Conservation (phyloP, 2,329 filamentous ascomycete genomes). For the Diaporthe ampelina region DNA sequence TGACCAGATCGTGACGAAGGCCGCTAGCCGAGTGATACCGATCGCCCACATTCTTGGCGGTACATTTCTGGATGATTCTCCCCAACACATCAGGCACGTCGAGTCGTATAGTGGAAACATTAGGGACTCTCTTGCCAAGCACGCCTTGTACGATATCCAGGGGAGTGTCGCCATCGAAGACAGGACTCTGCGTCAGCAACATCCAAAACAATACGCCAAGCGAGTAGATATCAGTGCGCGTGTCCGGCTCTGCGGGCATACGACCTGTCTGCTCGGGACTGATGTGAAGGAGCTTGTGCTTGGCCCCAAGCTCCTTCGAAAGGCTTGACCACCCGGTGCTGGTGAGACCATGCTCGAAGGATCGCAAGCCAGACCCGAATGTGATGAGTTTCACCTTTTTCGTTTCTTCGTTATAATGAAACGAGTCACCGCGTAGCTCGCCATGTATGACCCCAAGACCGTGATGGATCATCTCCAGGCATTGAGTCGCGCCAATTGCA, state of each 20-base stretch:
- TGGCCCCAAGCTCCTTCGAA: constrained; percentile 86
- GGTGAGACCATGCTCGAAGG: constrained; percentile 90
- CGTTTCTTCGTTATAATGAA: constrained; percentile 83
- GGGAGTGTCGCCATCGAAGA: constrained; percentile 84
- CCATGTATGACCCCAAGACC: constrained; percentile 89
- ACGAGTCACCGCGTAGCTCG: constrained; percentile 90
- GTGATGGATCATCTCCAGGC: constrained; percentile 92
- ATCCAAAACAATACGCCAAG: constrained; percentile 92
- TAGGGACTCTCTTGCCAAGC: constrained; percentile 81
- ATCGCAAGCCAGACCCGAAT: constrained; percentile 87
- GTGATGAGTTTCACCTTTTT: constrained; percentile 83
- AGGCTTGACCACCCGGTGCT: constrained; percentile 89
- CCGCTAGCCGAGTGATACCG: constrained; percentile 92
- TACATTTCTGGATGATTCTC: constrained; percentile 91
- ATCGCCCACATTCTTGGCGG: constrained; percentile 87
- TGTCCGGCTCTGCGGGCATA: constrained; percentile 92
- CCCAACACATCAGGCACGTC: constrained; percentile 89
- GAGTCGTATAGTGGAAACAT: constrained; percentile 81
- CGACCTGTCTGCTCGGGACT: constrained; percentile 95
- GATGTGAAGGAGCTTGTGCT: constrained; percentile 91
- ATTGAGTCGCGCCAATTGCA: constrained; percentile 88
- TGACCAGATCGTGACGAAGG: constrained; percentile 82
- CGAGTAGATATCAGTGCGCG: constrained; percentile 93
- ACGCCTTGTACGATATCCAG: constrained; percentile 95
- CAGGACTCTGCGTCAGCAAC: constrained; percentile 82